phyloP scores from a whole-genome alignment of 2,329 filamentous ascomycete genomes.

The Westerdykella sp. region DNA sequence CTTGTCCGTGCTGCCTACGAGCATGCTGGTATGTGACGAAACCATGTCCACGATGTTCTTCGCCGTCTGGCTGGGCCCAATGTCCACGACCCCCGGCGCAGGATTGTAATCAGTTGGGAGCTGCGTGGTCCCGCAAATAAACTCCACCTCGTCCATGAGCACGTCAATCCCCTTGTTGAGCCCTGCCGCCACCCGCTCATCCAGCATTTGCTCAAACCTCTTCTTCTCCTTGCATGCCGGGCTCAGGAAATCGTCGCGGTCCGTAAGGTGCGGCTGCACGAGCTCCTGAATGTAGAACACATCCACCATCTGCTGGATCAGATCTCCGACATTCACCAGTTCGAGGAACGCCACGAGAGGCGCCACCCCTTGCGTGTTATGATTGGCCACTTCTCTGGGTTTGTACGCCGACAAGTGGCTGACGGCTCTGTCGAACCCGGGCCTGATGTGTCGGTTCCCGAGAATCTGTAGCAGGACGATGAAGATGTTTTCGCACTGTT shows the following conservation, averaged over 20 bases:
- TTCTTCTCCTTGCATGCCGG: slow-evolving; percentile 92
- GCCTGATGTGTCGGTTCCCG: slow-evolving; percentile 78
- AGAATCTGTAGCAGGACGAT: slow-evolving; percentile 76
- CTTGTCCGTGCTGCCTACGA: slow-evolving; percentile 92
- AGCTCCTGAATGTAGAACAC: slow-evolving; percentile 98
- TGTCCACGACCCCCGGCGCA: slow-evolving; percentile 45
- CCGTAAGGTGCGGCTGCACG: slow-evolving; percentile 70
- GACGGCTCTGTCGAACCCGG: slow-evolving; percentile 91
- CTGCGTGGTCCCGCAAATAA: slow-evolving; percentile 84
- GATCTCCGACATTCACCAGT: slow-evolving; percentile 92
- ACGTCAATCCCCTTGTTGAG: slow-evolving; percentile 98
- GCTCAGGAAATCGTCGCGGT: slow-evolving; percentile 91
- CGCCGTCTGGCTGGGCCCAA: slow-evolving; percentile 74
- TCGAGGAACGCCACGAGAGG: slow-evolving; percentile 94
- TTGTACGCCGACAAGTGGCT: slow-evolving; percentile 87
- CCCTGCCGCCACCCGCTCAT: slow-evolving; percentile 91
- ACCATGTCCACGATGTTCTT: slow-evolving; percentile 77
- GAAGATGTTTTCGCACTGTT: slow-evolving; percentile 88
- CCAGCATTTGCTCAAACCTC: slow-evolving; percentile 96
- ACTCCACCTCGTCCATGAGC: slow-evolving; percentile 96
- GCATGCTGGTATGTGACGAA: slow-evolving; percentile 82
- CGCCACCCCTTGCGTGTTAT: slow-evolving; percentile 68
- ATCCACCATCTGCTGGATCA: slow-evolving; percentile 98
- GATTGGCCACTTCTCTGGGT: slow-evolving; percentile 71
- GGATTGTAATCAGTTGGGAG: slow-evolving; percentile 87